Evolutionary conservation across 768 basidiomycete genomes (phyloP), one percentile per base, ranked within the genome.

Genomic region (Tulasnella sp.): DNA sequence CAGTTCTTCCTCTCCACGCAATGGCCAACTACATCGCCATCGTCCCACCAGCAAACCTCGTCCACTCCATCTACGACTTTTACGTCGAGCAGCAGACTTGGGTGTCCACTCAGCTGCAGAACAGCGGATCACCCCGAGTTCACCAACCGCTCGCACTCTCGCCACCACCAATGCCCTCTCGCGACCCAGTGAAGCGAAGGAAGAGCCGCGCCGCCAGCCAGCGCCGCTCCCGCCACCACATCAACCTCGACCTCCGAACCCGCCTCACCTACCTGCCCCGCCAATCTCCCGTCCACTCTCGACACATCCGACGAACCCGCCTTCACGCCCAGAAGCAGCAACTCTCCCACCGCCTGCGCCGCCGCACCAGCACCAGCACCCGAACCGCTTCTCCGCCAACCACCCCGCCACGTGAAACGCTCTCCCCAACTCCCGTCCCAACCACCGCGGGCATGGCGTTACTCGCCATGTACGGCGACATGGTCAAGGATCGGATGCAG

Each of bases 401-500:
- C 2, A 74, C 29, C 29, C 44, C 73, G 26, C 35, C 39, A 39
- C 73, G 46, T 40, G 35, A 70, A 5, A 70, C 35, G 70, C 35
- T 35, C 35, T 42, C 35, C 23, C 40, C 70, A 35, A 42, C 40
- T 13, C 32, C 70, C 5, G 70, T n/a, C 5, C 76, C 76, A 1
- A 42, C 37, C 67, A 39, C 76, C 26, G 76, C 32, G 5, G 61
- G 57, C 3, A 70, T 46, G 40, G 42, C 51, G 13, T 67, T 77
- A 13, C 76, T 77, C 39, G 55, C 40, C 55, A 77, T 71, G 76
- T 77, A 77, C 57, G 55, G 42, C 15, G 29, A 39, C 35, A 77
- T 77, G 57, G 48, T 77, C 37, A 48, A 67, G 18, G 70, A 71
- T 29, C 76, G 76, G n/a, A 77, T 77, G 76, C 57, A 77, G 69